These are phyloP conservation scores for Starmerella apis DNA, from an alignment of 805 yeast species.

Conservation along the genomic window DNA sequence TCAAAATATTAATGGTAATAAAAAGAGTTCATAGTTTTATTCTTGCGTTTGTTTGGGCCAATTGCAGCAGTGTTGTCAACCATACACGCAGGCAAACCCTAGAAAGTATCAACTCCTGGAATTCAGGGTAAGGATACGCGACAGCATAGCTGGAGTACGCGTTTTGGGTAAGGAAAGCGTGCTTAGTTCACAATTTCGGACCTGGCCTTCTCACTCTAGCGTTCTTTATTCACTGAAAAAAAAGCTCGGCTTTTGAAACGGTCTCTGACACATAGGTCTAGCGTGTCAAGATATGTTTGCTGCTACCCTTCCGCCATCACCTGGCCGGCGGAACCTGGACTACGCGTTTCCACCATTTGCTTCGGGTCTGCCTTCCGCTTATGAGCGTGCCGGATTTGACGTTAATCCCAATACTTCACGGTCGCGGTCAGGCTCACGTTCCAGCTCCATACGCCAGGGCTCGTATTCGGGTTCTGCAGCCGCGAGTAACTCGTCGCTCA, in stretches of 20 bases:
- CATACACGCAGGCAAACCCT: not conserved
- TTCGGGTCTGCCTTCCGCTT: conserved; percentile 33
- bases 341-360: conserved; percentile 35
- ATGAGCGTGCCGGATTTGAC: conserved; percentile 38
- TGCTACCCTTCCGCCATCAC: conserved; percentile 10
- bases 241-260: not conserved
- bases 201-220: not conserved
- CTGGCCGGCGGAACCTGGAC: conserved; percentile 27
- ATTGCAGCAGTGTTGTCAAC: not conserved
- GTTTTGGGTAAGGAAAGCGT: not conserved
- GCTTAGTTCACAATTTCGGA: too few species aligned
- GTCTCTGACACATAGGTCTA: too few species aligned
- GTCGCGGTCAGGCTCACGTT: conserved; percentile 18
- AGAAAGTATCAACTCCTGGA: not conserved
- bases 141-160: not conserved
- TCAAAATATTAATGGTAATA: too few species aligned
- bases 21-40: too few species aligned
- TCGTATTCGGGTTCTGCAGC: conserved; percentile 2
- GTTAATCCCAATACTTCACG: conserved; percentile 18
- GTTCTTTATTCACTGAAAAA: not conserved
- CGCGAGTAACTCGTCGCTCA: not conserved
- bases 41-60: too few species aligned
- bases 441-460: conserved; percentile 8
- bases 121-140: conserved; percentile 1
- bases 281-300: not conserved